Percentiles rank a stretch among this genome's conserved stretches.
phyloP scores from a whole-genome alignment of 176 grass and related monocot species.

The Oryza australiensis region DNA sequence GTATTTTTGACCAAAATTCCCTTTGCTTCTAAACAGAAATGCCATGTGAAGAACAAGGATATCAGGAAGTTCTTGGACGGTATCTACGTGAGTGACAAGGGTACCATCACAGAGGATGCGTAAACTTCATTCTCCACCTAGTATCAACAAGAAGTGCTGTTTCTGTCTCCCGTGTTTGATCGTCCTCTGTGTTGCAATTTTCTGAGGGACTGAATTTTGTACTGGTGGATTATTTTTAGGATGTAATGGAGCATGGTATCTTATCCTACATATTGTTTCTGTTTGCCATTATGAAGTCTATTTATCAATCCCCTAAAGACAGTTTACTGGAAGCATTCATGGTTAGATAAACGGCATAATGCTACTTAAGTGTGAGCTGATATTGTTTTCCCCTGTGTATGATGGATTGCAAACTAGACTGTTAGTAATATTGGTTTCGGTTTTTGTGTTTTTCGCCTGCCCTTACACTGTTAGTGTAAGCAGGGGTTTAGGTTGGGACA shows the following conservation, averaged over 20 bases:
- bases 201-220: constrained; percentile 46
- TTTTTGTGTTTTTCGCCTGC: too few relatives aligned
- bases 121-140: constrained; percentile 6
- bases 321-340: neutral
- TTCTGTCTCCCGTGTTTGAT: constrained; percentile 8
- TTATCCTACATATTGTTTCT: constrained; percentile 20
- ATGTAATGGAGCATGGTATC: constrained; percentile 35
- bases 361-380: neutral
- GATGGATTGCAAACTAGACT: neutral
- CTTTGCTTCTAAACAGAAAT: constrained; percentile 49
- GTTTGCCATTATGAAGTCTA: neutral
- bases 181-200: constrained; percentile 27
- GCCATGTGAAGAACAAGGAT: constrained; percentile 92
- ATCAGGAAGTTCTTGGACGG: constrained; percentile 88
- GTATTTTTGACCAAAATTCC: neutral
- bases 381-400: neutral
- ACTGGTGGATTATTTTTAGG: constrained; percentile 31
- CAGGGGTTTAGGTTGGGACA: too few relatives aligned
- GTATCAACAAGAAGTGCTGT: constrained; percentile 6
- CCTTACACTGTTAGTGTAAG: too few relatives aligned
- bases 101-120: constrained; percentile 55
- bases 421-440: too few relatives aligned
- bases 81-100: constrained; percentile 80
- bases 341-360: neutral
- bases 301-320: constrained; percentile 20